Base-by-base conservation (phyloP, 257 asterid species). In the Forsythia suspensa region DNA sequence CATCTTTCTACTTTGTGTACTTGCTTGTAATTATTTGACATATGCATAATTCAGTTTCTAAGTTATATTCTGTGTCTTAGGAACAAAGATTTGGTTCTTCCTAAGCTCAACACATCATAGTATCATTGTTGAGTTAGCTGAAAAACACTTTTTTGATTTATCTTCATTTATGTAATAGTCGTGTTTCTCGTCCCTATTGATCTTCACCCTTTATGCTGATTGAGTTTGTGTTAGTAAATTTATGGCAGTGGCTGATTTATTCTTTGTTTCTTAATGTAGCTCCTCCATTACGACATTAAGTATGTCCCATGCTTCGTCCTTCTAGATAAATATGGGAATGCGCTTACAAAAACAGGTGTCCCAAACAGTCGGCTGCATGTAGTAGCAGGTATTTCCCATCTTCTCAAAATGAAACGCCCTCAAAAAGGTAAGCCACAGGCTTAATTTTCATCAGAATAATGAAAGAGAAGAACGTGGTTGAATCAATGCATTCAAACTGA, bases 251-350 rank as follows among this genome's bases (percentile, higher is more conserved):
- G 43, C 70, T 79, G 59, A 80, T 24, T 21, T 72, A 70, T 36
- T 6, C 72, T 67, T 16, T 36, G 0, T 2, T 81, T 42, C 6
- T 52, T 57, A 38, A 51, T 84, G 89, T 90, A 94, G 97, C 95
- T 94, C 52, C 96, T 92, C 46, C 89, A 92, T 80, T 94, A 92
- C 72, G 95, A 92, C 89, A 89, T 94, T 43, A 91, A 82, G 81
- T 94, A 94, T 55, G 98, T 94, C 76, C 97, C 98, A 20, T 92
- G 98, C 89, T 92, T 94, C n/a, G 97, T 94, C 73, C 87, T 94
- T 0, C 76, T 94, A 59, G 97, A 92, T 74, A 87, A 89, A 76
- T 11, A 88, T n/a, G 98, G 98, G 37, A 89, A 74, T 61, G 97
- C 97, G 0, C 81, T 92, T 65, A 96, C 95, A 43, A 94, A 94